Conservation (phyloP, 2,329 filamentous ascomycete genomes). For the Diaporthe ampelina region DNA sequence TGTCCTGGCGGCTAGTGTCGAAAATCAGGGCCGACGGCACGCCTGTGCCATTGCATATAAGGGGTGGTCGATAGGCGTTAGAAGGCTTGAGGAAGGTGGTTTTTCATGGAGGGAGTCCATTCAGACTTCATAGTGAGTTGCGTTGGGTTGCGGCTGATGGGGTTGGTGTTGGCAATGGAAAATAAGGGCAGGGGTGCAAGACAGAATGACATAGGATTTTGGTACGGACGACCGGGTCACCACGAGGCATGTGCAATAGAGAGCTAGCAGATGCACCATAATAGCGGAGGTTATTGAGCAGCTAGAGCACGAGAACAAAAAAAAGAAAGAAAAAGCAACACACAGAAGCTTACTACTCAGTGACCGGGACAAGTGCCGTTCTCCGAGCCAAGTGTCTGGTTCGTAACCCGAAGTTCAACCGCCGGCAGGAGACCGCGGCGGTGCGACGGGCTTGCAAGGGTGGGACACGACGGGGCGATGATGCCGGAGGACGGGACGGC, state of each 20-base stretch:
- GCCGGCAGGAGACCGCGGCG: conserved; percentile 37
- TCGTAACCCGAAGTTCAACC: conserved; percentile 37
- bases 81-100: background rate
- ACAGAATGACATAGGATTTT: background rate
- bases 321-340: background rate
- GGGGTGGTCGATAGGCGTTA: background rate
- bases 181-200: background rate
- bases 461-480: conserved; percentile 10
- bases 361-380: conserved; percentile 11
- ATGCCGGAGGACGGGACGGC: conserved; percentile 34
- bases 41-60: background rate
- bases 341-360: background rate
- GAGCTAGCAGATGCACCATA: conserved; percentile 12
- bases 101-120: background rate
- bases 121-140: background rate
- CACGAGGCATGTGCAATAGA: background rate
- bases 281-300: conserved; percentile 4
- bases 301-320: background rate
- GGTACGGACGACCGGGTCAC: background rate
- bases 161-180: background rate
- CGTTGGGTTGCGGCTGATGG: background rate
- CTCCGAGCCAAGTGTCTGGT: background rate
- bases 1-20: conserved; percentile 10
- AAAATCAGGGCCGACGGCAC: conserved; percentile 25
- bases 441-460: conserved; percentile 37